Evolutionary conservation across 2,329 filamentous ascomycete species (phyloP), one percentile per base, ranked within the genome.

Genomic region (Verticillium nubilum): DNA sequence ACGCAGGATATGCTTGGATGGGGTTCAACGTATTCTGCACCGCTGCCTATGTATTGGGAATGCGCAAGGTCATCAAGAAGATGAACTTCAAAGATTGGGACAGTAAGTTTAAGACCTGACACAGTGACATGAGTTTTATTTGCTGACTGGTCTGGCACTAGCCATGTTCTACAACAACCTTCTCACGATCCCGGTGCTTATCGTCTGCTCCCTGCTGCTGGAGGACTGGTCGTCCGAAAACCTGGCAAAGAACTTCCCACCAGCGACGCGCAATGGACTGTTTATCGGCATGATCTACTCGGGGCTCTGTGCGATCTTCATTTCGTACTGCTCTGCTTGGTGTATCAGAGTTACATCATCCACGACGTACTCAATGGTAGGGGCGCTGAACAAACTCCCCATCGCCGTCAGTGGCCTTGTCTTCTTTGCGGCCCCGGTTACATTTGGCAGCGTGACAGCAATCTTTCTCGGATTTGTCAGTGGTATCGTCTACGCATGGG

Each of bases 81-180:
- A 97, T 96, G 81, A 97, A 97, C 82, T 98, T 99, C 80, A 97
- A 97, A 84, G 95, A 98, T 74, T 98, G 96, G 81, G 95, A 99
- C 75, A 97, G 94, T 97, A 84, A 78, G 94, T 87, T 13, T 52
- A 19, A 5, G 23, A 19, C 25, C 26, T 5, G 31, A 28, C 3
- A 19, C 15, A 6, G 15, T n/a, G 13, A 4, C 29, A n/a, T 42
- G 17, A 7, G 42, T 10, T 12, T 50, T 9, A 27, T 29, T 27
- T 23, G 26, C 28, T 15, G n/a, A 23, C 53, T n/a, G 13, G 23
- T 57, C 6, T 54, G 73, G 80, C 67, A 76, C 70, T 54, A 98
- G 94, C 93, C 71, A 99, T 98, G 95, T 98, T 95, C 80, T 99
- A 99, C 83, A 99, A 99, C 86, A 98, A 99, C 77, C 85, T 98